Conservation (phyloP, 2,329 filamentous ascomycete species). For the Talaromyces atroroseus region DNA sequence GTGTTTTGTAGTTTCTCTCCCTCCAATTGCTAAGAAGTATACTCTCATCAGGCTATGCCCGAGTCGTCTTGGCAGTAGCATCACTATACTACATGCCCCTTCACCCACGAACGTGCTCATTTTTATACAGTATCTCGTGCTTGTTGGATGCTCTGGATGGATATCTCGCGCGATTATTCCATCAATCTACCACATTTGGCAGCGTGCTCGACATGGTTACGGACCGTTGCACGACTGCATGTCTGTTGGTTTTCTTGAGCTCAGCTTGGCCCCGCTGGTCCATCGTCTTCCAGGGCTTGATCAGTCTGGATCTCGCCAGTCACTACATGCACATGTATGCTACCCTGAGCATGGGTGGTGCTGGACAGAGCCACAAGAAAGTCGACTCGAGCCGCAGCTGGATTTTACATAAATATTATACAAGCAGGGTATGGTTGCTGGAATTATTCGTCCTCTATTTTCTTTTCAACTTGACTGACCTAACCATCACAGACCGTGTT, state of each 20-base stretch:
- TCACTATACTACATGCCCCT: conserved; percentile 99
- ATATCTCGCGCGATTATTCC: conserved; percentile 76
- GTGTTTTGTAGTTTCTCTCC: background rate
- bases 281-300: conserved; percentile 88
- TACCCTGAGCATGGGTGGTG: conserved; percentile 79
- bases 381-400: conserved; percentile 82
- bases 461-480: background rate
- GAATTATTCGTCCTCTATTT: background rate
- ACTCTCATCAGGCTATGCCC: conserved; percentile 58
- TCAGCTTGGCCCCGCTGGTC: conserved; percentile 93
- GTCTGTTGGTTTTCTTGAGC: conserved; percentile 87
- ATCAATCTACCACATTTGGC: conserved; percentile 92
- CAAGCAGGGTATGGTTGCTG: conserved; percentile 73
- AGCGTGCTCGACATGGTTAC: conserved; percentile 99
- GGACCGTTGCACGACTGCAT: conserved; percentile 93
- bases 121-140: conserved; percentile 84
- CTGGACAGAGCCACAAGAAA: conserved; percentile 81
- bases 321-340: conserved; percentile 99
- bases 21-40: background rate
- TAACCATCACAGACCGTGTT: conserved; percentile 63
- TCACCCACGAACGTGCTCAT: conserved; percentile 89
- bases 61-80: conserved; percentile 75
- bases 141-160: conserved; percentile 93
- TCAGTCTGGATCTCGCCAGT: conserved; percentile 86
- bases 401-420: conserved; percentile 93